Base-by-base conservation (phyloP, 2,329 filamentous ascomycete genomes). In the Teratosphaeria destructans region DNA sequence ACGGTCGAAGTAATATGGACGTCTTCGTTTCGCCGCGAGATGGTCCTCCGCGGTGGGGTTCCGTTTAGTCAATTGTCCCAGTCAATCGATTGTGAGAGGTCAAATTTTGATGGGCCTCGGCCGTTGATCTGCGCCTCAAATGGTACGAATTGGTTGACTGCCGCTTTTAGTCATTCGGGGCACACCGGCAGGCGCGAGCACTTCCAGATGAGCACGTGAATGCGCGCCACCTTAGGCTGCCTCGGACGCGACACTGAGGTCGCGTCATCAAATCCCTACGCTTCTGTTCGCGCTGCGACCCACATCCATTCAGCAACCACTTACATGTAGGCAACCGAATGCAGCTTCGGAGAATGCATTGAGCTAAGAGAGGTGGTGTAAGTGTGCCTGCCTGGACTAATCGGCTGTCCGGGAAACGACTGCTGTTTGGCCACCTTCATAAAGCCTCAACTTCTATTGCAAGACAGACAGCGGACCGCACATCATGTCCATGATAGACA, bases 401-500 rank as follows among this genome's bases (percentile, higher is more conserved):
- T 39, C 37, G 2, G 29, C 29, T 7, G 29, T 32, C 29, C 29
- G 29, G 29, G 29, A 3, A 1, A 5, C 7, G 29, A 32, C 29
- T 32, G 29, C 29, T 32, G 29, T 32, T 7, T 32, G 29, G 29
- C 29, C 29, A 32, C 29, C 29, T 32, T 32, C 29, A 32, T 32
- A 5, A 32, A 32, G 29, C 29, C 4, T 7, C 29, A 32, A 3
- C 5, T 5, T 32, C 29, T 7, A 32, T 32, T 32, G 29, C 29
- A 7, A 32, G 2, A 32, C 29, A 32, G 29, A 32, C 37, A 43
- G 37, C 37, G 16, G 11, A 43, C 10, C 37, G 32, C 55, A 1
- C 63, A 66, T 47, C 56, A 72, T 72, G 70, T 70, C 92, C 65
- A 88, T 85, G 73, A 92, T 97, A 68, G 90, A 96, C 71, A 95